phyloP scores from a whole-genome alignment of 306 rosid species.

The Gillenia trifoliata region DNA sequence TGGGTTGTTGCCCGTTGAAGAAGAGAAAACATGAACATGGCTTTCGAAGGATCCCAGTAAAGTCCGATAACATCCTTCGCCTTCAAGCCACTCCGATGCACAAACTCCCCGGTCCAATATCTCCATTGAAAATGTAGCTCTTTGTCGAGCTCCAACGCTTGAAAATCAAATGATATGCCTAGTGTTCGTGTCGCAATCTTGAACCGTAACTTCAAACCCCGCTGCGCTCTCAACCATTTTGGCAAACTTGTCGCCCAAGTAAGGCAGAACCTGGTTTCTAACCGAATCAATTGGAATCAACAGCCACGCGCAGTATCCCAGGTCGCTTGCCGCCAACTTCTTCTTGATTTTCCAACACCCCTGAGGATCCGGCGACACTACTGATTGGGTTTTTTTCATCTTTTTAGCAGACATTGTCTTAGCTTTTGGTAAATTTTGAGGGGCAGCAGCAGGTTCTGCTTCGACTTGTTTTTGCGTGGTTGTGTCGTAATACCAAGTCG shows the following conservation, averaged over 20 bases:
- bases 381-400: neutral
- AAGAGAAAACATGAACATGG: conserved; percentile 25
- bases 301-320: neutral
- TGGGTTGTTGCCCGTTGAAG: neutral
- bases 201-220: conserved; percentile 15
- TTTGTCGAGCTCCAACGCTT: conserved; percentile 32
- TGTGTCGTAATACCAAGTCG: neutral
- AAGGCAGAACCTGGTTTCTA: neutral
- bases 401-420: neutral
- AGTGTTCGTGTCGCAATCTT: conserved; percentile 29
- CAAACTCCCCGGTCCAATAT: conserved; percentile 36
- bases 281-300: neutral
- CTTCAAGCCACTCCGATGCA: conserved; percentile 22
- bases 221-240: neutral
- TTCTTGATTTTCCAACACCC: neutral
- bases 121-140: conserved; percentile 32
- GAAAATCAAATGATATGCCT: conserved; percentile 24
- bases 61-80: conserved; percentile 31
- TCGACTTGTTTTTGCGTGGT: neutral
- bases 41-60: conserved; percentile 24
- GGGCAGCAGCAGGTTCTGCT: neutral
- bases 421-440: neutral
- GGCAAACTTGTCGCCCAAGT: neutral
- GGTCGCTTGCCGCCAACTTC: neutral
- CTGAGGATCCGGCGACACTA: neutral